Percentiles rank a stretch among this genome's conserved stretches.
These are phyloP conservation scores for Stenogyne calaminthoides DNA, from an alignment of 305 asterid species.

Conservation along the genomic window DNA sequence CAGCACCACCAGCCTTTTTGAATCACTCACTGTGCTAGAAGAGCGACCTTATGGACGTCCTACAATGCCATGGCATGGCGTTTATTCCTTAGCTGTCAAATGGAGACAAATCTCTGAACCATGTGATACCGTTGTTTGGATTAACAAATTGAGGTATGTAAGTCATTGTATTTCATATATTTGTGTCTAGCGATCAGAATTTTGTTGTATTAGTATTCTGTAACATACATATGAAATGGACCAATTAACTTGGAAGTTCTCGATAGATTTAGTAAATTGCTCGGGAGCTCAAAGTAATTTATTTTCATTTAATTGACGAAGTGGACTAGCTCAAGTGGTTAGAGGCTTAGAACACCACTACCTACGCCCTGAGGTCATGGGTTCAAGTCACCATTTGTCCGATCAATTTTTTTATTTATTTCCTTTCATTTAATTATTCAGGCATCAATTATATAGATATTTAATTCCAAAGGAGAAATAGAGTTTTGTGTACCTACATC, in stretches of 20 bases:
- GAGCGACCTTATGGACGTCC: constrained; percentile 75
- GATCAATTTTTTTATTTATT: too few relatives aligned
- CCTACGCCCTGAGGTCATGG: too few relatives aligned
- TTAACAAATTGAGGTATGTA: constrained; percentile 94
- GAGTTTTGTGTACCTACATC: not conserved
- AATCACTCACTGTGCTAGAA: constrained; percentile 61
- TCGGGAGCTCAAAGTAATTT: not conserved
- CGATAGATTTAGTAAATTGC: constrained; percentile 15
- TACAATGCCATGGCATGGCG: constrained; percentile 77
- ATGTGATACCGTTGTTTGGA: constrained; percentile 95
- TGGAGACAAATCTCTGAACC: constrained; percentile 99
- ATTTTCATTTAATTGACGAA: too few relatives aligned
- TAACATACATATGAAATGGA: not conserved
- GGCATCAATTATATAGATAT: constrained; percentile 7
- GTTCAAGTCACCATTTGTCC: too few relatives aligned
- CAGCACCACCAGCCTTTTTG: constrained; percentile 82
- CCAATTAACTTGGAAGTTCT: constrained; percentile 10
- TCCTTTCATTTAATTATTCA: not conserved
- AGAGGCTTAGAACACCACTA: too few relatives aligned
- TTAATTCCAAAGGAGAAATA: not conserved
- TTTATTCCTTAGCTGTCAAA: constrained; percentile 87
- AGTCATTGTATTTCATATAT: constrained; percentile 23
- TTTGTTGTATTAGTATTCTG: constrained; percentile 1
- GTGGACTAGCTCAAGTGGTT: too few relatives aligned
- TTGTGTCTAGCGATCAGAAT: not conserved